These are phyloP conservation scores for Diaporthe australafricana DNA, from an alignment of 2,329 filamentous ascomycete genomes.

Conservation along the genomic window DNA sequence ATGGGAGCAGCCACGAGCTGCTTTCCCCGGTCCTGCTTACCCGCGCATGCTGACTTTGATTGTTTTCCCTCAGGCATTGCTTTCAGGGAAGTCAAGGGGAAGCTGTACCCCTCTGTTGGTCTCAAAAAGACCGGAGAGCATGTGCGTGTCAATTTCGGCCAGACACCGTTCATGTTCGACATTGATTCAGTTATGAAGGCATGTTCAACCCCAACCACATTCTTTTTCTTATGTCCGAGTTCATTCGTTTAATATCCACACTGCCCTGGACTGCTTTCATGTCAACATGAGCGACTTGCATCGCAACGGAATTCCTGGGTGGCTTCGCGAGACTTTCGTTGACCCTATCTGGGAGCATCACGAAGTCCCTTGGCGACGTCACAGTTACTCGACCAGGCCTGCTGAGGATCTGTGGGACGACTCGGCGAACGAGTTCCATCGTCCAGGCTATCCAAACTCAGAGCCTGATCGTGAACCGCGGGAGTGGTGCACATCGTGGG, in stretches of 20 bases:
- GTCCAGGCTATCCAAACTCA: not conserved
- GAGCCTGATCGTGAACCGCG: not conserved
- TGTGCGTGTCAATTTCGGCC: conserved; percentile 74
- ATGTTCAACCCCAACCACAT: conserved; percentile 47
- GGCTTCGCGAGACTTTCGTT: conserved; percentile 20
- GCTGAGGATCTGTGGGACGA: not conserved
- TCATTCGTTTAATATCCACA: not conserved
- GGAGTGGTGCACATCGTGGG: not conserved
- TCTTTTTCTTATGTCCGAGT: conserved; percentile 3
- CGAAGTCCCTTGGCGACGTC: conserved; percentile 14
- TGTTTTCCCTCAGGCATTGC: conserved; percentile 67
- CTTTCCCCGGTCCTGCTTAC: not conserved
- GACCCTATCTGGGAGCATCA: conserved; percentile 31
- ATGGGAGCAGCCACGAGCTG: conserved; percentile 30
- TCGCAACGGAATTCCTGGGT: not conserved
- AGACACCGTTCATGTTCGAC: conserved; percentile 86
- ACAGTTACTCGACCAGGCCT: not conserved
- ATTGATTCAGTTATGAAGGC: conserved; percentile 89
- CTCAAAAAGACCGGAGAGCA: conserved; percentile 74
- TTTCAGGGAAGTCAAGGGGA: conserved; percentile 74
- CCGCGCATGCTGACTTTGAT: conserved; percentile 42
- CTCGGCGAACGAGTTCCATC: not conserved
- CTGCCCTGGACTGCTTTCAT: conserved; percentile 7
- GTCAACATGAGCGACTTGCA: not conserved
- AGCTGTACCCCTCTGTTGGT: conserved; percentile 76